Evolutionary conservation across 768 basidiomycete species (phyloP).

Genomic region (Lenzites betulinus): DNA sequence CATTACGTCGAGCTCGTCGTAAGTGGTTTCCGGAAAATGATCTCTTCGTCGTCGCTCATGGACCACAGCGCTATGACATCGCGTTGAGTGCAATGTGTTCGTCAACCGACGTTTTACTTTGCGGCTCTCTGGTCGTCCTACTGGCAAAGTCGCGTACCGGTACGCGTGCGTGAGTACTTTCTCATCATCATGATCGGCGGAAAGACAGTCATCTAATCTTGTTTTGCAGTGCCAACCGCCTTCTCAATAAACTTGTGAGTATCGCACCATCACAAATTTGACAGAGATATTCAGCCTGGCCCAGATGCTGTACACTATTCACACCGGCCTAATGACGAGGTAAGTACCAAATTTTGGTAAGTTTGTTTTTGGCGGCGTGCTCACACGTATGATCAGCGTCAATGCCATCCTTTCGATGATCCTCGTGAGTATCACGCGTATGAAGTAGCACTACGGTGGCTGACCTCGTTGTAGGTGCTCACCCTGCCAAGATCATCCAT

Average conservation of each 20-base stretch:
- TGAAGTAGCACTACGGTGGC: too few relatives aligned
- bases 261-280: background rate
- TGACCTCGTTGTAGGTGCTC: background rate
- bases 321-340: slow-evolving; percentile 10
- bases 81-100: background rate
- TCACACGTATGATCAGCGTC: background rate
- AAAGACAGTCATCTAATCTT: background rate
- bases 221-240: background rate
- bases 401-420: slow-evolving; percentile 4
- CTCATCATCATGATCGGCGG: too few relatives aligned
- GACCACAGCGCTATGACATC: slow-evolving; percentile 5
- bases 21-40: too few relatives aligned
- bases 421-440: background rate
- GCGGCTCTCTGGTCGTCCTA: slow-evolving; percentile 4
- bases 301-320: slow-evolving; percentile 9
- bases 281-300: background rate
- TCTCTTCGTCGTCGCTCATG: too few relatives aligned
- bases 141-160: slow-evolving; percentile 5
- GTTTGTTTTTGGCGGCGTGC: too few relatives aligned
- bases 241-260: slow-evolving; percentile 8
- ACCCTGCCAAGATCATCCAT: background rate
- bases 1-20: background rate
- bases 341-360: background rate
- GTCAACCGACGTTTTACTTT: slow-evolving; percentile 7
- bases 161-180: background rate